Evolutionary conservation across 108 stramenopile genomes (phyloP), one percentile per base, ranked within the genome.

Genomic region (Nitzschia inconspicua): DNA sequence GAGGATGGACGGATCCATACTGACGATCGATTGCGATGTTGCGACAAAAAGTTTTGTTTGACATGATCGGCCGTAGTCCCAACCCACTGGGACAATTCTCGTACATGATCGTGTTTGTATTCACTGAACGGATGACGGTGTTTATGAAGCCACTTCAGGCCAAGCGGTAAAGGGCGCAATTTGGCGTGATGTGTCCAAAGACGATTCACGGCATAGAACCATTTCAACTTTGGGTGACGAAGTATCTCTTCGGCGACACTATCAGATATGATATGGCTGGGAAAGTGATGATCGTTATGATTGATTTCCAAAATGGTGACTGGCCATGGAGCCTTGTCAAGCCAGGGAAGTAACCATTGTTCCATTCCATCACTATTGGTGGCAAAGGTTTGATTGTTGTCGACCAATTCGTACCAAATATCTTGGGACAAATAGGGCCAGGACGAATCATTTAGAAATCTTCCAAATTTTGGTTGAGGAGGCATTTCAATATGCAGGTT

Each of bases 191-290:
- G 26, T 13, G 13, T 22, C 50, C 24, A 51, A 9, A 29, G 28
- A 20, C 50, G 20, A 51, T 51, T 51, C 14, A 23, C 28, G 28
- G 24, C 25, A 51, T 51, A 51, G 50, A 51, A 23, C 8, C 26
- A 23, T 10, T 51, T 23, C 27, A 51, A 14, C 8, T 51, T 51
- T 23, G 50, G 8, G 14, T 51, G 26, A n/a, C 28, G 24, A 23
- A 51, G 28, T 28, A 51, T 51, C 13, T 7, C 13, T 51, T 51
- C 27, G 28, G 24, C 24, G n/a, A n/a, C n/a, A 28, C 26, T 27
- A 8, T 51, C 28, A n/a, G 24, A 28, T 23, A 9, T 30, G 13
- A 51, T n/a, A 51, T 30, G 26, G n/a, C 28, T 27, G 19, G 50
- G 50, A 23, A 23, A 51, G 28, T 23, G 28, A 28, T 0, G 14